A percentile compares a stretch with the other conserved stretches of the same genome.
phyloP scores from a whole-genome alignment of 805 yeast species.

The Metschnikowia amazonensis region DNA sequence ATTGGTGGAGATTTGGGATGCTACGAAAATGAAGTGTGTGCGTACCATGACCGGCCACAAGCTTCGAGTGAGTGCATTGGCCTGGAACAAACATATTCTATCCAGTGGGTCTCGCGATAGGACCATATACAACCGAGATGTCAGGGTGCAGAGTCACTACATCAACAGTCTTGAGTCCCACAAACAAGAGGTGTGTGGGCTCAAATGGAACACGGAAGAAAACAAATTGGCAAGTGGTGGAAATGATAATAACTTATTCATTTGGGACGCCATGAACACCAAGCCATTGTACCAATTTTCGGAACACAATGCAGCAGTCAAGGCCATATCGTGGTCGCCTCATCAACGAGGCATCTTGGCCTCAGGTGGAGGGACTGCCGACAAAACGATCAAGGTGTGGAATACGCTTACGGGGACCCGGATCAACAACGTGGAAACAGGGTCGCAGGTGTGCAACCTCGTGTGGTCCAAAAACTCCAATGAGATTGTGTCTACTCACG shows the following conservation, averaged over 20 bases:
- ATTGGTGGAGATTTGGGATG: constrained; percentile 92
- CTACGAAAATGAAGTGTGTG: constrained; percentile 71
- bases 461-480: constrained; percentile 90
- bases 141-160: constrained; percentile 78
- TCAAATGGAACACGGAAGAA: constrained; percentile 88
- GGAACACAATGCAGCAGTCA: constrained; percentile 93
- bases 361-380: constrained; percentile 96
- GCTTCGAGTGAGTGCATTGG: constrained; percentile 76
- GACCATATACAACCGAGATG: constrained; percentile 84
- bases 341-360: constrained; percentile 93
- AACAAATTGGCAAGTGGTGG: constrained; percentile 94
- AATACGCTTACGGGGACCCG: constrained; percentile 76
- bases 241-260: constrained; percentile 79
- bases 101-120: constrained; percentile 87
- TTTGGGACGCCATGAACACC: constrained; percentile 78
- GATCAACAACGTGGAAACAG: constrained; percentile 82
- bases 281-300: constrained; percentile 69
- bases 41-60: constrained; percentile 92
- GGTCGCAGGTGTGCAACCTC: constrained; percentile 93
- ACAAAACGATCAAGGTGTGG: constrained; percentile 87
- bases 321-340: constrained; percentile 97
- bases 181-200: constrained; percentile 93
- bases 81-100: constrained; percentile 91
- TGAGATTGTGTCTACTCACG: constrained; percentile 92
- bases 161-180: constrained; percentile 70